Percentiles rank a stretch among this genome's conserved stretches.
Conservation (phyloP, 2,329 filamentous ascomycete genomes). For the Alternaria triticimaculans region DNA sequence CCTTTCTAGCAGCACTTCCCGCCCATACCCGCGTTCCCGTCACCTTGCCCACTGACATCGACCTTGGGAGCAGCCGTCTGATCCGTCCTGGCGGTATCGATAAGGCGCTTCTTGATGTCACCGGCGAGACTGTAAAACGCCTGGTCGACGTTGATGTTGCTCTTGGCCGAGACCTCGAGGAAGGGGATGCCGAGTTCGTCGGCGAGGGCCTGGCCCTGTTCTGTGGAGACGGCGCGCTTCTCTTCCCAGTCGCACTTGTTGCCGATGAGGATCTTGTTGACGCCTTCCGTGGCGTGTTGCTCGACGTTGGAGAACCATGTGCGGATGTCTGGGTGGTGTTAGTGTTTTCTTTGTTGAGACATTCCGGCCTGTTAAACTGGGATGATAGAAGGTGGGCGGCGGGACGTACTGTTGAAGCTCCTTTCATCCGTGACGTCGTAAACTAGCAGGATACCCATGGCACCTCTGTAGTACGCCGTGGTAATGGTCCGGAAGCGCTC, state of each 20-base stretch:
- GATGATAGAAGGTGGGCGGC: neutral
- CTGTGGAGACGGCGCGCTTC: slow-evolving; percentile 91
- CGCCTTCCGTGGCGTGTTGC: slow-evolving; percentile 96
- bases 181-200: slow-evolving; percentile 97
- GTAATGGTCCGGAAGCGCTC: slow-evolving; percentile 99
- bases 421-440: slow-evolving; percentile 98
- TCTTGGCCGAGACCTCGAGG: slow-evolving; percentile 97
- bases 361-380: neutral
- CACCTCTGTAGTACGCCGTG: slow-evolving; percentile 96
- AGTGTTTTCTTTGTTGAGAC: slow-evolving; percentile 18
- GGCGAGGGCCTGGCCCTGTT: slow-evolving; percentile 90
- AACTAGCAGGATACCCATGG: slow-evolving; percentile 96
- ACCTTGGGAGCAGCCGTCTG: slow-evolving; percentile 36
- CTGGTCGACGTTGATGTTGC: slow-evolving; percentile 99
- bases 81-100: slow-evolving; percentile 86
- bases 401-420: slow-evolving; percentile 85
- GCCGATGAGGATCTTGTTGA: slow-evolving; percentile 99
- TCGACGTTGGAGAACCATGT: slow-evolving; percentile 99
- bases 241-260: slow-evolving; percentile 99
- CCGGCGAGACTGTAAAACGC: slow-evolving; percentile 94
- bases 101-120: slow-evolving; percentile 98
- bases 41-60: slow-evolving; percentile 41
- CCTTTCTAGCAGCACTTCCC: slow-evolving; percentile 48
- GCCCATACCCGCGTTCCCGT: slow-evolving; percentile 39
- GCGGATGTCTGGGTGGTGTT: slow-evolving; percentile 76